phyloP scores from a whole-genome alignment of 2,329 filamentous ascomycete species.

The Ustilaginoidea virens region DNA sequence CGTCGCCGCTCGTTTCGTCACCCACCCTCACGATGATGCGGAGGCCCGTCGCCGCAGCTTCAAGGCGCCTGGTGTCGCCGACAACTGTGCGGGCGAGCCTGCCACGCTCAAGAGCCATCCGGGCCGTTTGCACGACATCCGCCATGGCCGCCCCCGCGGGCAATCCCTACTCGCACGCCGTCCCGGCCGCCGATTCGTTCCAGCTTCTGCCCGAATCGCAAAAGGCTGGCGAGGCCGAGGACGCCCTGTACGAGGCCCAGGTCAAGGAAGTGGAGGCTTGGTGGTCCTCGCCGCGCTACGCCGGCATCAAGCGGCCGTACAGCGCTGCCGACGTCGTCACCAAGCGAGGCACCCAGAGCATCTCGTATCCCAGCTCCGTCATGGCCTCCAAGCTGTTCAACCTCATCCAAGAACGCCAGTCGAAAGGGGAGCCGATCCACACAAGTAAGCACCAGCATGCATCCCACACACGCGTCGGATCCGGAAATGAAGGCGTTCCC shows the following conservation, averaged over 20 bases:
- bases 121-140: slow-evolving; percentile 16
- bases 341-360: slow-evolving; percentile 77
- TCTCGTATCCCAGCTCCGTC: slow-evolving; percentile 79
- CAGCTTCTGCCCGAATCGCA: slow-evolving; percentile 66
- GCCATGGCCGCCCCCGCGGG: slow-evolving; percentile 13
- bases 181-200: slow-evolving; percentile 55
- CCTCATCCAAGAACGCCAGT: slow-evolving; percentile 61
- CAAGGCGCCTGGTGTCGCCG: slow-evolving; percentile 12
- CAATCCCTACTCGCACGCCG: slow-evolving; percentile 15
- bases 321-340: slow-evolving; percentile 80
- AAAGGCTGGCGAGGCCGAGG: slow-evolving; percentile 69
- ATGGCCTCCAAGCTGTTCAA: slow-evolving; percentile 95
- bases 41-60: slow-evolving; percentile 15
- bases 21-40: slow-evolving; percentile 15
- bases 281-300: slow-evolving; percentile 77
- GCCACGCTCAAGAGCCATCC: slow-evolving; percentile 9
- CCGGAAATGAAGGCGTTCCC: background rate
- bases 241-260: slow-evolving; percentile 71
- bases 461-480: too few species aligned
- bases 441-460: slow-evolving; percentile 65
- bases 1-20: background rate
- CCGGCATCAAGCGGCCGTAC: slow-evolving; percentile 85
- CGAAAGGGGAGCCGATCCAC: slow-evolving; percentile 76
- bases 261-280: slow-evolving; percentile 74
- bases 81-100: slow-evolving; percentile 7